Base-by-base conservation (phyloP, 2,329 filamentous ascomycete species). In the Penicillium thymicola region DNA sequence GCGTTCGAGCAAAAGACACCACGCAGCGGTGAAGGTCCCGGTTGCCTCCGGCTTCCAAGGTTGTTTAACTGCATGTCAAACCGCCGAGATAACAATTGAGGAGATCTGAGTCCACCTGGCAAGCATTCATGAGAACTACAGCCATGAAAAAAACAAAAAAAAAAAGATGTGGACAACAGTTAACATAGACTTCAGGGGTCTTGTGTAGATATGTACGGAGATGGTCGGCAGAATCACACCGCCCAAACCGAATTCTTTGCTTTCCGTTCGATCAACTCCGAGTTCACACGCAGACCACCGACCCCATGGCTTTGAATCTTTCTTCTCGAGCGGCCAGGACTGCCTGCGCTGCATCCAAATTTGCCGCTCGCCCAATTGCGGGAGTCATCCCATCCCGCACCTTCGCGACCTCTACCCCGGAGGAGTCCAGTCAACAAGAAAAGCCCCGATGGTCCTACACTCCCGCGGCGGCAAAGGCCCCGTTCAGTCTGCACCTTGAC, bases 391-490 rank as follows among this genome's bases (percentile, higher is more conserved):
- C 61, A 45, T 57, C 70, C 52, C 70, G 67, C 61, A 61, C 64
- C 51, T 50, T 70, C 62, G 53, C 60, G 30, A 59, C 69, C 32
- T 61, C 61, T 16, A 30, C 38, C 44, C 66, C 70, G 51, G 65
- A 69, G 51, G 55, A 64, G 37, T 55, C 74, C 49, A 59, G 21
- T 51, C 49, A 71, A 62, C 54, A 59, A 57, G 63, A 77, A 57
- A 69, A 73, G 63, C 87, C 88, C 49, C 81, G 88, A 77, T 92
- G 89, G 89, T 80, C 83, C 11, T 81, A 86, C 67, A 92, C 89
- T 8, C 89, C 89, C 10, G 77, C 82, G 60, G 78, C 76, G 55
- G 88, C 90, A 81, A 89, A 87, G 75, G 87, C 87, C 4, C 84
- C 86, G 0, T 83, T 90, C 57, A 70, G 74, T 58, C 59, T 76